phyloP scores from a whole-genome alignment of 495 filamentous ascomycete species.

The Apiosordaria backusii region DNA sequence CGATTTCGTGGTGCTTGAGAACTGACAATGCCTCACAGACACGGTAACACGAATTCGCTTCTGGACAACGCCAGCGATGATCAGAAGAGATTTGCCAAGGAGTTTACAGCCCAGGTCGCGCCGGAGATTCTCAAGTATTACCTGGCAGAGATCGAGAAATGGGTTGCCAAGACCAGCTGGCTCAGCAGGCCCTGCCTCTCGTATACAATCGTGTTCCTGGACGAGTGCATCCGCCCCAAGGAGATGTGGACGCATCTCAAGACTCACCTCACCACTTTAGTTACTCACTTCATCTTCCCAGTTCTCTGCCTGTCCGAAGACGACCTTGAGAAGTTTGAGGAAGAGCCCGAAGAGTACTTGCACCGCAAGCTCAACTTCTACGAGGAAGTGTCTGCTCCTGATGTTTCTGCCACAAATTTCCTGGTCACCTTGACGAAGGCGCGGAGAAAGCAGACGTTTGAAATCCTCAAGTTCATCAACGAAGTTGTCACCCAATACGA shows the following conservation, averaged over 20 bases:
- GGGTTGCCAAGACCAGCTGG: slow-evolving; percentile 93
- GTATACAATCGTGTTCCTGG: slow-evolving; percentile 87
- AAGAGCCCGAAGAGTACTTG: slow-evolving; percentile 91
- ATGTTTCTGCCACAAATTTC: slow-evolving; percentile 96
- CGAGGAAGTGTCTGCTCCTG: slow-evolving; percentile 92
- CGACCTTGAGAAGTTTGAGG: slow-evolving; percentile 89
- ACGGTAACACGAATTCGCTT: slow-evolving; percentile 75
- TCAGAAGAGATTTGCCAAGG: slow-evolving; percentile 79
- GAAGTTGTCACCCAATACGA: slow-evolving; percentile 85
- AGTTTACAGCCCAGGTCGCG: slow-evolving; percentile 85
- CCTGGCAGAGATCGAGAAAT: slow-evolving; percentile 88
- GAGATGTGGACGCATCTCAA: slow-evolving; percentile 92
- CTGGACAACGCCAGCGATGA: slow-evolving; percentile 59
- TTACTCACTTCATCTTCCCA: slow-evolving; percentile 92
- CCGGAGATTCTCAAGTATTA: slow-evolving; percentile 94
- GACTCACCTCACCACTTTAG: slow-evolving; percentile 84
- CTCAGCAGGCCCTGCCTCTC: slow-evolving; percentile 89
- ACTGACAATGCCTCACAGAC: slow-evolving; percentile 47
- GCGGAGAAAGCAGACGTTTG: slow-evolving; percentile 92
- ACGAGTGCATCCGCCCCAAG: slow-evolving; percentile 97
- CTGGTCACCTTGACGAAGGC: slow-evolving; percentile 90
- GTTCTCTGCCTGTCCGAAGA: slow-evolving; percentile 90
- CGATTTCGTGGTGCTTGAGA: no score
- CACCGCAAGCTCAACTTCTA: slow-evolving; percentile 97
- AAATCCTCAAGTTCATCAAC: slow-evolving; percentile 90